Conservation (phyloP, 805 yeast species). For the Yarrowia porcina region DNA sequence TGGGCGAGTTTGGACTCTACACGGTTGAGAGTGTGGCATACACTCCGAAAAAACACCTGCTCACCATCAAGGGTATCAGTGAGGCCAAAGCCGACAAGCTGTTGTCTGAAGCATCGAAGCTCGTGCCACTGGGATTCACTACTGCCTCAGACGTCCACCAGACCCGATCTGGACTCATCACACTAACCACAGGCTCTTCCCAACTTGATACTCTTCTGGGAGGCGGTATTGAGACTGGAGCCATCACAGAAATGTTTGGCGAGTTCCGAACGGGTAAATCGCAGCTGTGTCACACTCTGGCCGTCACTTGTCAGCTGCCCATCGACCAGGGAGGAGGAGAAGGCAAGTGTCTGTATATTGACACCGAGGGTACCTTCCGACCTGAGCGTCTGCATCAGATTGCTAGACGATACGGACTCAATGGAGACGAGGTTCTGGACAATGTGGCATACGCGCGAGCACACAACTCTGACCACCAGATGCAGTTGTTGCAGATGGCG, state of each 20-base stretch:
- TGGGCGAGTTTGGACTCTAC: slow-evolving; percentile 77
- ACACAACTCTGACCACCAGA: slow-evolving; percentile 93
- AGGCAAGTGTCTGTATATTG: slow-evolving; percentile 93
- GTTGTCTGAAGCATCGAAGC: slow-evolving; percentile 74
- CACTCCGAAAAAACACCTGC: slow-evolving; percentile 77
- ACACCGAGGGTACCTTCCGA: slow-evolving; percentile 95
- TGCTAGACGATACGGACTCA: slow-evolving; percentile 86
- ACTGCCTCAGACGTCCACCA: slow-evolving; percentile 93
- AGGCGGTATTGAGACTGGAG: slow-evolving; percentile 97
- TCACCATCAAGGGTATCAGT: slow-evolving; percentile 84
- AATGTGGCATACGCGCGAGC: slow-evolving; percentile 98
- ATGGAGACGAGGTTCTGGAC: slow-evolving; percentile 90
- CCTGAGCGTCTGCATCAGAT: slow-evolving; percentile 86
- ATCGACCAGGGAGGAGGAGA: slow-evolving; percentile 98
- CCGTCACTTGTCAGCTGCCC: slow-evolving; percentile 95
- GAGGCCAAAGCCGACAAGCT: slow-evolving; percentile 92
- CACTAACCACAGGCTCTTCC: slow-evolving; percentile 93
- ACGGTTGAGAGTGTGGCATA: slow-evolving; percentile 93
- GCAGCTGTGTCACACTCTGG: slow-evolving; percentile 92
- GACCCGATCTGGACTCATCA: slow-evolving; percentile 83
- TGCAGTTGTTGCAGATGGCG: slow-evolving; percentile 80
- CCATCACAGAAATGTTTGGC: slow-evolving; percentile 93
- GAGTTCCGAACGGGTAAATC: slow-evolving; percentile 98
- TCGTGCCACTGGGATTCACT: slow-evolving; percentile 94
- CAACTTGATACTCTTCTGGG: slow-evolving; percentile 89